Conservation (phyloP, 306 rosid genomes). For the Lupinus albus region DNA sequence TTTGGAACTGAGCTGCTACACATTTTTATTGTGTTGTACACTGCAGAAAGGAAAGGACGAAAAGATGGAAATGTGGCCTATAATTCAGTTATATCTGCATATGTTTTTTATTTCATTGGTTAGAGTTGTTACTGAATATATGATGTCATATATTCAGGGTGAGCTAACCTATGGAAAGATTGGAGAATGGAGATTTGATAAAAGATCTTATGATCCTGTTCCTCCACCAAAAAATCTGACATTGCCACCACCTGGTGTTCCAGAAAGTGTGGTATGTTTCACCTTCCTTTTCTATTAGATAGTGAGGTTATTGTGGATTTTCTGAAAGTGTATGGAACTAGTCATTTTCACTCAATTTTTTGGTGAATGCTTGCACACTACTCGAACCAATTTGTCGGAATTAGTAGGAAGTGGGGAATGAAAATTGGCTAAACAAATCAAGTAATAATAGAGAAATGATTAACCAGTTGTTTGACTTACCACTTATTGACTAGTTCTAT, state of each 20-base stretch:
- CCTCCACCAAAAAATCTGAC: conserved; percentile 81
- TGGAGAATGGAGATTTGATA: conserved; percentile 99
- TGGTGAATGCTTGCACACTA: too few species aligned
- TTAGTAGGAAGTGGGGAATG: not conserved
- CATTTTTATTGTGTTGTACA: conserved; percentile 20
- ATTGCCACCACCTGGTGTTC: conserved; percentile 87
- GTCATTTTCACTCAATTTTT: not conserved
- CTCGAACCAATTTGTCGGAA: too few species aligned
- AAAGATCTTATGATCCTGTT: conserved; percentile 60
- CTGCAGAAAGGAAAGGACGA: not conserved
- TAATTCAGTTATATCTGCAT: not conserved
- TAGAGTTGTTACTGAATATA: conserved; percentile 24
- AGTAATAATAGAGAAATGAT: not conserved
- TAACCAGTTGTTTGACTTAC: not conserved
- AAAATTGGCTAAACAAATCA: not conserved
- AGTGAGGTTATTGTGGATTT: not conserved
- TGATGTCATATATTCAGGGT: conserved; percentile 57
- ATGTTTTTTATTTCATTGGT: conserved; percentile 20
- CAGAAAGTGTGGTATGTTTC: conserved; percentile 91
- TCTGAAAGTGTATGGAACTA: not conserved
- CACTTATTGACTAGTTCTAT: not conserved
- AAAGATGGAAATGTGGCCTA: conserved; percentile 11
- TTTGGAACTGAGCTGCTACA: conserved; percentile 11
- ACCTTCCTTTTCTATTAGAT: conserved; percentile 1
- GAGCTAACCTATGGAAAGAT: conserved; percentile 90